phyloP scores from a whole-genome alignment of 108 stramenopile genomes.

The Ochromonas danica region DNA sequence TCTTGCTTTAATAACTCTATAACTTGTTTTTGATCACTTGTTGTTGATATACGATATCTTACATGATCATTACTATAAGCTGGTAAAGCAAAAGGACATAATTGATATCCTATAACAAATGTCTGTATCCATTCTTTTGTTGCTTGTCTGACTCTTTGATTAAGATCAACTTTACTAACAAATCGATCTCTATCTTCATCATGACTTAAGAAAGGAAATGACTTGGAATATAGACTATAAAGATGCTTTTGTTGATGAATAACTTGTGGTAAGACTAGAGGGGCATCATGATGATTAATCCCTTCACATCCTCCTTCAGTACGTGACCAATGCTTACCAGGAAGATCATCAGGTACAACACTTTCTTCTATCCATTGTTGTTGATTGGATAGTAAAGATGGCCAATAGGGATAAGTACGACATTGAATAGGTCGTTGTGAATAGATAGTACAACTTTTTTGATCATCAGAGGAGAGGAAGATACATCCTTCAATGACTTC shows the following conservation, averaged over 20 bases:
- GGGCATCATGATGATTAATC: neutral
- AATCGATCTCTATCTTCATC: neutral
- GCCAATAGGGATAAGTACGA: neutral
- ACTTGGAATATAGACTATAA: neutral
- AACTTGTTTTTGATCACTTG: neutral
- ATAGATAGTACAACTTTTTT: neutral
- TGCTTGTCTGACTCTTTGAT: neutral
- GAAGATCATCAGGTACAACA: neutral
- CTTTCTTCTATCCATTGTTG: neutral
- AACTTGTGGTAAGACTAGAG: neutral
- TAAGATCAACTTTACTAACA: neutral
- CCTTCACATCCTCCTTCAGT: neutral
- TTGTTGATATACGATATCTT: neutral
- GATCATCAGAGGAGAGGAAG: neutral
- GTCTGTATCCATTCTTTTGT: neutral
- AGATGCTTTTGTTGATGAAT: neutral
- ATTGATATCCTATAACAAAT: neutral
- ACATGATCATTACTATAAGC: neutral
- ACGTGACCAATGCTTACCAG: neutral
- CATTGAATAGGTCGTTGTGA: neutral
- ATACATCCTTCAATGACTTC: constrained; percentile 2
- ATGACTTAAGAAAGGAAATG: neutral
- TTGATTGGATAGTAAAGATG: neutral
- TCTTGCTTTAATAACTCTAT: neutral
- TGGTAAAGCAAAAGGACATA: neutral